These are phyloP conservation scores for Rhodotorula diobovata DNA, from an alignment of 768 basidiomycete genomes.

Conservation along the genomic window DNA sequence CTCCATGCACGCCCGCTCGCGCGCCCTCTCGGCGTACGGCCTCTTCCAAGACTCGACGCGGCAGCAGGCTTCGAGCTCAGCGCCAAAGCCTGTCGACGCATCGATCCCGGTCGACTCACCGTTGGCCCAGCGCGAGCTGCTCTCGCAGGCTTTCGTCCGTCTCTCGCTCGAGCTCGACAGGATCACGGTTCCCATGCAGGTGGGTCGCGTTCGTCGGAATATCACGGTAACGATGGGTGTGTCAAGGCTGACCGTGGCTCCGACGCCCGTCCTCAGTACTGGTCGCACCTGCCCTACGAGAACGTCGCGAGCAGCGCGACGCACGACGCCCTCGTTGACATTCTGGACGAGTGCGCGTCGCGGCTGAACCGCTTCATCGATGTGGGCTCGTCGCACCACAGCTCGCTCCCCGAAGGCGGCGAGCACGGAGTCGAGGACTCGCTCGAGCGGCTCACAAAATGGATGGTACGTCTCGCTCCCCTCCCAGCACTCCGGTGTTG, in stretches of 20 bases:
- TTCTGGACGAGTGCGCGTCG: background rate
- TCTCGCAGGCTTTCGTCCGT: background rate
- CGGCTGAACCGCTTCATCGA: background rate
- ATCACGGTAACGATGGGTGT: too few relatives aligned
- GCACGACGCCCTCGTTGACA: background rate
- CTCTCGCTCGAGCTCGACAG: slow-evolving; percentile 2
- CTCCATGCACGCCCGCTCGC: background rate
- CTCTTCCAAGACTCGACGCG: background rate
- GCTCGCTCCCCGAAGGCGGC: too few relatives aligned
- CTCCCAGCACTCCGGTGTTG: too few relatives aligned
- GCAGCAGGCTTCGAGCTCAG: background rate
- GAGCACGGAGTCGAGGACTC: too few relatives aligned
- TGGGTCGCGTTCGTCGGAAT: background rate
- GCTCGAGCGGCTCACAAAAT: too few relatives aligned
- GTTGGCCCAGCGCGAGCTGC: background rate
- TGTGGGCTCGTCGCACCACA: background rate
- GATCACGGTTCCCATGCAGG: slow-evolving; percentile 4
- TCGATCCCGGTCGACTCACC: background rate
- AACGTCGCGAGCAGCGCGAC: background rate
- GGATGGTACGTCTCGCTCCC: too few relatives aligned
- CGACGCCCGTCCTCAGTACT: background rate
- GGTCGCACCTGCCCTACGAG: slow-evolving; percentile 4
- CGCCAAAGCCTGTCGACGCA: background rate
- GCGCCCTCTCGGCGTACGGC: background rate
- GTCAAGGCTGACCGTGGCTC: too few relatives aligned